Percentiles rank a stretch among this genome's conserved stretches.
Evolutionary conservation across 805 yeast genomes (phyloP).

Genomic region (Candida methanosorbosa): DNA sequence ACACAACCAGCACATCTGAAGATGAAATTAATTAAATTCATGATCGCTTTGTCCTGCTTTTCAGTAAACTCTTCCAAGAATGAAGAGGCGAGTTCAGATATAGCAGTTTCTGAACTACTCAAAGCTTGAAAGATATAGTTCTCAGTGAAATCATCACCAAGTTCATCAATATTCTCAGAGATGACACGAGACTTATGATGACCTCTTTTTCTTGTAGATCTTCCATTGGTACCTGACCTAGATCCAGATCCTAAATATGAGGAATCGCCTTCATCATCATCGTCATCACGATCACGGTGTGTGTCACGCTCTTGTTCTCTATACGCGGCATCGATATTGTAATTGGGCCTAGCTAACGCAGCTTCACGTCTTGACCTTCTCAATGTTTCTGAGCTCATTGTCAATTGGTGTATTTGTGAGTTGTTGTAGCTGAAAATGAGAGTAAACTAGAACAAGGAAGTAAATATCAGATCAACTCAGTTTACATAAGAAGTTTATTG

Average conservation of each 20-base stretch:
- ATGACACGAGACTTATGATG: slow-evolving; percentile 1
- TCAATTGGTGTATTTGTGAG: too few relatives aligned
- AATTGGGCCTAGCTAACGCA: background rate
- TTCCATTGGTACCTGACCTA: slow-evolving; percentile 11
- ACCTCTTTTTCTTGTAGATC: slow-evolving; percentile 12
- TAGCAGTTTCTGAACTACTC: slow-evolving; percentile 37
- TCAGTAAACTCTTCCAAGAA: slow-evolving; percentile 49
- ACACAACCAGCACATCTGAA: slow-evolving; percentile 68
- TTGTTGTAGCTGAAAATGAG: too few relatives aligned
- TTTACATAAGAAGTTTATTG: too few relatives aligned
- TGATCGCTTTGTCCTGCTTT: slow-evolving; percentile 39
- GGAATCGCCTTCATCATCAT: too few relatives aligned
- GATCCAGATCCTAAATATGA: too few relatives aligned
- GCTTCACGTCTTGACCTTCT: background rate
- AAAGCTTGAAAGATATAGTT: slow-evolving; percentile 43
- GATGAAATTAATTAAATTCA: slow-evolving; percentile 58
- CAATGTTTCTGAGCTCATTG: background rate
- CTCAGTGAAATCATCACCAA: slow-evolving; percentile 33
- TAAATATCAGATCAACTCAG: too few relatives aligned
- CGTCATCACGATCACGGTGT: too few relatives aligned
- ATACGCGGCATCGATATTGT: too few relatives aligned
- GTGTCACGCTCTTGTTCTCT: too few relatives aligned
- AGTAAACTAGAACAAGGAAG: too few relatives aligned
- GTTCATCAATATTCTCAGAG: slow-evolving; percentile 25
- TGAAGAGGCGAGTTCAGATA: slow-evolving; percentile 41